phyloP scores from a whole-genome alignment of 345 rosid genomes.

The Crucihimalaya himalaica region DNA sequence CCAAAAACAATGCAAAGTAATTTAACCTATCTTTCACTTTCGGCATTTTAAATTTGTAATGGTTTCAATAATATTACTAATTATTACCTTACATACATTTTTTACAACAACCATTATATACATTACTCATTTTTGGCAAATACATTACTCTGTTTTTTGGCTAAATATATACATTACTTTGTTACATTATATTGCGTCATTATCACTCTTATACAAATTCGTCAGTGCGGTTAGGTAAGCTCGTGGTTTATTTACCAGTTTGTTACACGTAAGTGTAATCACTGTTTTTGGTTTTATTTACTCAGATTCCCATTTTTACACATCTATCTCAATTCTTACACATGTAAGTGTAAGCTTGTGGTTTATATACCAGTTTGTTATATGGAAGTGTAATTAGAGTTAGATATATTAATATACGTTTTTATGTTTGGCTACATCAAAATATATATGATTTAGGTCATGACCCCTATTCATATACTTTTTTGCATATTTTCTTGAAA shows the following conservation, averaged over 20 bases:
- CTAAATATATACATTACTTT: not conserved
- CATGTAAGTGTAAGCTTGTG: no score
- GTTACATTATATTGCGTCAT: conserved; percentile 16
- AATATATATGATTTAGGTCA: not conserved
- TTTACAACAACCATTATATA: not conserved
- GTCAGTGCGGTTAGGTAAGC: conserved; percentile 6
- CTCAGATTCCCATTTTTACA: not conserved
- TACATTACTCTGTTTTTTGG: conserved; percentile 3
- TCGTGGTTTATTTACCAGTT: not conserved
- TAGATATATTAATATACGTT: not conserved
- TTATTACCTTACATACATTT: not conserved
- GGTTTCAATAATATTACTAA: conserved; percentile 15
- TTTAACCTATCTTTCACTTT: conserved; percentile 33
- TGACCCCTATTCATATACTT: not conserved
- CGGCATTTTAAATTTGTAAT: not conserved
- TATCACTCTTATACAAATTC: conserved; percentile 15
- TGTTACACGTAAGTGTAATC: not conserved
- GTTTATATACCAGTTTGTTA: no score
- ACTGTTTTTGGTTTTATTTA: not conserved
- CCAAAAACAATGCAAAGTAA: conserved; percentile 11
- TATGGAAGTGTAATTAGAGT: no score
- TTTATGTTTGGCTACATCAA: not conserved
- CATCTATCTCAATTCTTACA: not conserved
- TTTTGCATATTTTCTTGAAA: not conserved
- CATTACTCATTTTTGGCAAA: not conserved